Evolutionary conservation across 805 yeast genomes (phyloP), one percentile per base, ranked within the genome.

Genomic region (Metschnikowia kunwiensis): DNA sequence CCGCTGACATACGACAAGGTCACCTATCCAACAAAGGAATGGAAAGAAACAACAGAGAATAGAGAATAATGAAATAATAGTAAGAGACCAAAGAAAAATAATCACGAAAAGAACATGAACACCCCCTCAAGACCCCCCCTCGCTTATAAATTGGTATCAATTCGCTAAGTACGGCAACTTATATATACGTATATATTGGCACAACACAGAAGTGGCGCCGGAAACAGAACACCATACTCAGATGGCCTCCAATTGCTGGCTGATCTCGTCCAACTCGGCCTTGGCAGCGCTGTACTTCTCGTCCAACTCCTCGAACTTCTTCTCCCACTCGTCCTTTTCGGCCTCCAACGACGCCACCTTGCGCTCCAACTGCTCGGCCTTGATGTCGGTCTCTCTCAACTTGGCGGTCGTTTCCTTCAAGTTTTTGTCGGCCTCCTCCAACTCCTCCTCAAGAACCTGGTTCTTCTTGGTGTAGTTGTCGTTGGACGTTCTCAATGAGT

Each of bases 301-400:
- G 51, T 82, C 73, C 63, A 91, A 71, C 60, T 86, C 95, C 72
- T 91, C 97, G 58, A 73, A 83, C 70, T 87, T 88, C 72, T 77
- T 76, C 73, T 93, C 60, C 77, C 85, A 76, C 46, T 82, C 85
- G 53, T 86, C 93, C 68, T 86, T 87, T 72, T 93, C 97, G 51
- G 82, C 71, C 72, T 91, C 97, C 60, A 89, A 75, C 24, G 95
- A 86, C 43, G 86, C 75, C 42, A 91, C 95, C 71, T 84, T 87
- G 72, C 95, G 86, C 70, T 88, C 96, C 65, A 87, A 77, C 66
- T 87, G 95, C 70, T 93, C 98, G 50, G 93, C 91, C 72, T 87
- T 87, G 70, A 93, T 79, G 60, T 93, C 98, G 40, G 95, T 80
- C 62, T 87, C 95, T 68, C 96, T 86, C 64, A 91, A 77, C 72